Base-by-base conservation (phyloP, 2,329 filamentous ascomycete genomes). In the Torrubiella hemipterigena region DNA sequence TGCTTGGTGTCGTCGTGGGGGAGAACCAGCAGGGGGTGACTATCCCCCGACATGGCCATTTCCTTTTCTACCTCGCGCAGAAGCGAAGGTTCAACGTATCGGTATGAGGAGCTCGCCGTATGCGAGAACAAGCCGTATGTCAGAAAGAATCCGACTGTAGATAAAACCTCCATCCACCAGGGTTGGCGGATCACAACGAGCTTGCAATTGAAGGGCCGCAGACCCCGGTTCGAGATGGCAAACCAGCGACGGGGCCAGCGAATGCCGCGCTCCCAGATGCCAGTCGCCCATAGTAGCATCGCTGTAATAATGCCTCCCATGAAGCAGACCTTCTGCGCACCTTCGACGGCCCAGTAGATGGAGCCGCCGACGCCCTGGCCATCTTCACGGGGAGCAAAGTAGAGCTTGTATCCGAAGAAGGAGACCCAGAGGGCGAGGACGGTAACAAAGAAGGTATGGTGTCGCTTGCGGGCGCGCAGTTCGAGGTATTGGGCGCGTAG, bases 281-380 rank as follows among this genome's bases (percentile, higher is more conserved):
- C 91, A 0, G 89, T 95, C 12, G 77, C 87, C 84, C 87, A 95
- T 42, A 96, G 79, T 21, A 98, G 65, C 26, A 86, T 68, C 21
- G 75, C 81, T 1, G 87, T 95, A 37, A 95, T 79, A 36, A 93
- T 70, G 28, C 91, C 91, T 16, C 85, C 86, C 57, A 93, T 82
- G 49, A 95, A 81, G 47, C 83, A 89, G 32, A 98, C 74, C 54
- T 91, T 93, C 59, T 96, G 84, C 7, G 73, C 73, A 51, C 82
- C 83, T 48, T 96, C 89, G 4, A 96, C 73, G 17, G 93, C 78
- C 89, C 89, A 96, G 66, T 98, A 98, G 32, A 94, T 85, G 11
- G 81, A 89, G 19, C 91, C 89, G 31, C 91, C 91, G 6, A 94
- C 76, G 22, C 89, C 89, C 42, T 73, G 77, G 42, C 89, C 89